Conservation (phyloP, 768 basidiomycete genomes). For the Russula foetens region DNA sequence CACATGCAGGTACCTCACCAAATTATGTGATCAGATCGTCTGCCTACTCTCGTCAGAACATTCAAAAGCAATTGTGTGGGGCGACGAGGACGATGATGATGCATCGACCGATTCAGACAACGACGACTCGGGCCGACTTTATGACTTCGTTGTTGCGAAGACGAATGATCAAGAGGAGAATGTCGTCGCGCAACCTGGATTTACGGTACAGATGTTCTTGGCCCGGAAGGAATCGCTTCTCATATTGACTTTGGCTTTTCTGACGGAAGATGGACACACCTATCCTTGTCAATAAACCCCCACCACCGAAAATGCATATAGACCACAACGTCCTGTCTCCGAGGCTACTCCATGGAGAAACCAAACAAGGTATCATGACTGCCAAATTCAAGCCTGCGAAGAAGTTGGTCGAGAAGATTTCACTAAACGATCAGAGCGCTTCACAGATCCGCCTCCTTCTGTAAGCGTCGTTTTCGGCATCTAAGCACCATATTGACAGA, state of each 20-base stretch:
- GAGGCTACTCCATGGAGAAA: slow-evolving; percentile 17
- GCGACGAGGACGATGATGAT: slow-evolving; percentile 25
- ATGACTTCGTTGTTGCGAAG: slow-evolving; percentile 47
- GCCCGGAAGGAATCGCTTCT: background rate
- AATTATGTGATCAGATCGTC: slow-evolving; percentile 42
- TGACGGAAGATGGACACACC: background rate
- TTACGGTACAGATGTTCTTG: slow-evolving; percentile 30
- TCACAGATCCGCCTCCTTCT: slow-evolving; percentile 1
- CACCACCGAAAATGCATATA: background rate
- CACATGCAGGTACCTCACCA: slow-evolving; percentile 9
- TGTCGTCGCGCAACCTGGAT: slow-evolving; percentile 36
- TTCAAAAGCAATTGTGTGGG: slow-evolving; percentile 39
- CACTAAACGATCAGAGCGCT: background rate
- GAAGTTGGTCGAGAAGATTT: background rate
- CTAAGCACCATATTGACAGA: background rate
- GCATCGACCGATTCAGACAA: slow-evolving; percentile 31
- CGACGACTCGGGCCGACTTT: slow-evolving; percentile 40
- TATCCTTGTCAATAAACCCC: background rate
- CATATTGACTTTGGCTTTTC: background rate
- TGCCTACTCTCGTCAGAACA: slow-evolving; percentile 45
- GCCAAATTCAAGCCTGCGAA: slow-evolving; percentile 1
- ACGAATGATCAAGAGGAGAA: slow-evolving; percentile 51
- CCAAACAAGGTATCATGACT: slow-evolving; percentile 19
- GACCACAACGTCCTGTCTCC: background rate
- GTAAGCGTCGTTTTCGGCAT: background rate